Base-by-base conservation (phyloP, 2,329 filamentous ascomycete species). In the Thermomyces lanuginosus region DNA sequence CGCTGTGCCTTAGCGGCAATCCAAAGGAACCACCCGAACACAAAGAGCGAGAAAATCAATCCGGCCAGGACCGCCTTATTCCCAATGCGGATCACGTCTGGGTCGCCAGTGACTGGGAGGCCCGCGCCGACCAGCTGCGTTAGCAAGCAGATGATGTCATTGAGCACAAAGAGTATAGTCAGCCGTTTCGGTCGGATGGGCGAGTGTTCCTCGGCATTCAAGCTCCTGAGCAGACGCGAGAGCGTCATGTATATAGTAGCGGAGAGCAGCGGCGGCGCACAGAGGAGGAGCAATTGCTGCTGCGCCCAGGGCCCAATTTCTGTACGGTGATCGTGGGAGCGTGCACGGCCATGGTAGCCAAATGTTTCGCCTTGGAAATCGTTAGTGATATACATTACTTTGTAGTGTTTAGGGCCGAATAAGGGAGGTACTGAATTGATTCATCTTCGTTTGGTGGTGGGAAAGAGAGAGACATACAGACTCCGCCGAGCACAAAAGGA, bases 261-360 rank as follows among this genome's bases (percentile, higher is more conserved):
- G 6, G 58, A 51, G 23, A 57, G 49, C 4, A 62, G 41, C 0
- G 53, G 46, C 0, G 58, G 55, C 0, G 53, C 49, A 7, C 58
- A 40, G 3, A 60, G 45, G 22, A 56, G 46, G 13, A 53, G 40
- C 29, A 57, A 44, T 16, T 46, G 43, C 30, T 59, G 55, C 1
- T 53, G 41, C 0, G 46, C 43, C 41, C 48, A 59, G 1, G 50
- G 34, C 0, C 25, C 25, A 16, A 46, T 45, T 1, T 37, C 30
- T 0, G 38, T 41, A 13, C 31, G 33, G 29, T 39, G 27, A 23
- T 46, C 22, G 24, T 54, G 48, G 0, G 48, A 46, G 37, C 43
- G 41, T n/a, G 48, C 46, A 15, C 49, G 42, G 21, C 45, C 49
- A 26, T 48, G 46, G 33, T 54, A 54, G 15, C 51, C 49, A 17